Evolutionary conservation across 75 land plant genomes (phyloP).

Genomic region (Selaginella tamariscina): DNA sequence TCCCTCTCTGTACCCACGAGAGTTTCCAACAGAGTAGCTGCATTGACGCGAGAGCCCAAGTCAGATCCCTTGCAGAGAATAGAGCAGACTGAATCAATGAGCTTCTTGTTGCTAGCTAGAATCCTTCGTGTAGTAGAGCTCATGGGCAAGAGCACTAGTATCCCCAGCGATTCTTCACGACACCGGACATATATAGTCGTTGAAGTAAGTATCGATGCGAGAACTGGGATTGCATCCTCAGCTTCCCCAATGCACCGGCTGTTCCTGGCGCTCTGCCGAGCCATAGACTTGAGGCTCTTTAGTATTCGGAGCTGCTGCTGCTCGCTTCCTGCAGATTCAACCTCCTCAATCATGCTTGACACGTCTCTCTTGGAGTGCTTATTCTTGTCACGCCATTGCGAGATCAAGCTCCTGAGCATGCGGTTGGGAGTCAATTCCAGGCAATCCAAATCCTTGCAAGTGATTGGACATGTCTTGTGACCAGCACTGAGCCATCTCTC

Average conservation of each 20-base stretch:
- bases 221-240: neutral
- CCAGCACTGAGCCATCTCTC: constrained; percentile 57
- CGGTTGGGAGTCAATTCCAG: neutral
- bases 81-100: neutral
- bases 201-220: neutral
- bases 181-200: neutral
- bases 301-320: neutral
- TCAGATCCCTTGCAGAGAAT: neutral
- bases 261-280: neutral
- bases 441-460: constrained; percentile 23
- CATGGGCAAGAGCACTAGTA: neutral
- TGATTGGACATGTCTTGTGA: constrained; percentile 37
- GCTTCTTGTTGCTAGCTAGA: neutral
- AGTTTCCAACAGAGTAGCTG: neutral
- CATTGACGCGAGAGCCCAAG: neutral
- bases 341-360: neutral
- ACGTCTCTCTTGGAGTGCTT: neutral
- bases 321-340: neutral
- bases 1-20: neutral
- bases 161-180: neutral
- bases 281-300: no score
- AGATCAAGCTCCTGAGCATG: neutral
- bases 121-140: neutral
- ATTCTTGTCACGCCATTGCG: neutral
- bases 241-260: neutral